Evolutionary conservation across 306 rosid genomes (phyloP), one percentile per base, ranked within the genome.

Genomic region (Rubus parviflorus): DNA sequence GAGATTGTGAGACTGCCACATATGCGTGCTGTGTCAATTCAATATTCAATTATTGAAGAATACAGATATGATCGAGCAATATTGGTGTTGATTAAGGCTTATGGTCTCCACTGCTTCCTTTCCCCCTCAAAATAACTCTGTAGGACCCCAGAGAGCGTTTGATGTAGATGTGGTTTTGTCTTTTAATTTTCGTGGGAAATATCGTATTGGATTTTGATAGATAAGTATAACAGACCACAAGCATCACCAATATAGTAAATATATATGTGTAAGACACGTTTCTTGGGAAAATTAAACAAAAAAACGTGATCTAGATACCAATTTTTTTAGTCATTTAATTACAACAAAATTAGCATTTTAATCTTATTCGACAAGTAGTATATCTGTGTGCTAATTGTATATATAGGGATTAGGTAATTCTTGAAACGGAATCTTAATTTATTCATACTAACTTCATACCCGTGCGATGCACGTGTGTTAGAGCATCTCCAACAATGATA

Each of bases 131-230:
- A 62, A 17, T 38, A 40, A 64, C 15, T 8, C 7, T 4, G 70
- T 64, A 64, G 70, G 70, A 64, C 70, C 69, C 5, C 14, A 30
- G 70, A 16, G 13, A 64, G 14, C 17, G 70, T 64, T 38, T 40
- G 69, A 64, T 64, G 47, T 8, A 7, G 6, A 19, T 38, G 15
- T 38, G 13, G 25, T 40, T 64, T 64, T 64, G 70, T 64, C 48
- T 62, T 62, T 14, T 62, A 62, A 15, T 35, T 25, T 62, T 62
- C 20, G 15, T 62, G 22, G 17, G 13, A 35, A 63, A 64, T 12
- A 64, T 38, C 23, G 69, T 16, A 1, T 40, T 17, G 47, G 25
- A 64, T 64, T 8, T 38, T 40, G 15, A 64, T 6, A 40, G 70
- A 7, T 37, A 63, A 30, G 67, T 6, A 63, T 40, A 63, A 1